A percentile compares a stretch with the other conserved stretches of the same genome.
Conservation (phyloP, 2,329 filamentous ascomycete genomes). For the Pseudogymnoascus sp. region DNA sequence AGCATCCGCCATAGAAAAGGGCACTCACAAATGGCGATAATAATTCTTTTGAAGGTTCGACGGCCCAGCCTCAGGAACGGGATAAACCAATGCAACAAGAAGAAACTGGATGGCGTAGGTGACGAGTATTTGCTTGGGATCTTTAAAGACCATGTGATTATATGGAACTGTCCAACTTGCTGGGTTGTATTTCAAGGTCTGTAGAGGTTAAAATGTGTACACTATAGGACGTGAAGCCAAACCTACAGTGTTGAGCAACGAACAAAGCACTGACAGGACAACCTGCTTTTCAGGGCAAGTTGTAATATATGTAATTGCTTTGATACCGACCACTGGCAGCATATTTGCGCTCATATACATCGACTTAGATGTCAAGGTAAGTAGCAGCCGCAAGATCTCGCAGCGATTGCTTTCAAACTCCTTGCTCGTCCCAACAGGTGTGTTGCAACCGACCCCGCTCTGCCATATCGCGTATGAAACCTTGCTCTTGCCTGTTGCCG, state of each 20-base stretch:
- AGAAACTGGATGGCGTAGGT: slow-evolving; percentile 83
- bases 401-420: slow-evolving; percentile 89
- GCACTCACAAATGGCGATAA: slow-evolving; percentile 80
- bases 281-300: slow-evolving; percentile 85
- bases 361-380: slow-evolving; percentile 80
- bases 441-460: slow-evolving; percentile 93
- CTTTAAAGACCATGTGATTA: slow-evolving; percentile 84
- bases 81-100: slow-evolving; percentile 77
- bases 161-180: slow-evolving; percentile 91
- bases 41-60: slow-evolving; percentile 71
- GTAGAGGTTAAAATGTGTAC: slow-evolving; percentile 15
- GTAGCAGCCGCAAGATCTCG: slow-evolving; percentile 76
- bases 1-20: neutral
- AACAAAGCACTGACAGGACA: slow-evolving; percentile 83
- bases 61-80: slow-evolving; percentile 67
- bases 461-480: slow-evolving; percentile 96
- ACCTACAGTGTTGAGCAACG: slow-evolving; percentile 81
- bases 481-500: slow-evolving; percentile 62
- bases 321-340: slow-evolving; percentile 74
- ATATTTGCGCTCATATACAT: slow-evolving; percentile 82
- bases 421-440: slow-evolving; percentile 75
- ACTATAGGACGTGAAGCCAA: slow-evolving; percentile 11
- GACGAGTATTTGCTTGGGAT: slow-evolving; percentile 81
- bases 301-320: slow-evolving; percentile 79
- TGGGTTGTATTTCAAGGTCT: slow-evolving; percentile 94